Percentiles rank a stretch among this genome's conserved stretches.
Evolutionary conservation across 1,139 yeast genomes (phyloP).

Genomic region (Hyphopichia khmerensis): DNA sequence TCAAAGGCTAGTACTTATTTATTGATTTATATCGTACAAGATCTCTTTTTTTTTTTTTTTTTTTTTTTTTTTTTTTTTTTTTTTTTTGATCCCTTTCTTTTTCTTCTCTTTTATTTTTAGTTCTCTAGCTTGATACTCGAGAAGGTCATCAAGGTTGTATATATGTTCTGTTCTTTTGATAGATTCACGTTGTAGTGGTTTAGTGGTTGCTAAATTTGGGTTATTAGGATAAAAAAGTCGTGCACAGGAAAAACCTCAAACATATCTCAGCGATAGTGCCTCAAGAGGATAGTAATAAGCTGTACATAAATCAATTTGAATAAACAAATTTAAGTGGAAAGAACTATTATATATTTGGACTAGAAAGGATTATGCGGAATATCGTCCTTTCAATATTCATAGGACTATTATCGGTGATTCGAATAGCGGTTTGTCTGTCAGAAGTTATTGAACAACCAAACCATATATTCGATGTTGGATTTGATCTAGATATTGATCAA

Average conservation of each 20-base stretch:
- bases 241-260: too few relatives aligned
- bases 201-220: neutral
- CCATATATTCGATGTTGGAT: constrained; percentile 8
- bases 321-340: too few relatives aligned
- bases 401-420: neutral
- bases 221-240: too few relatives aligned
- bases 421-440: neutral
- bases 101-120: neutral
- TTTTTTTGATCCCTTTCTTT: neutral
- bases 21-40: neutral
- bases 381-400: neutral
- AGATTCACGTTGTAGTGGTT: too few relatives aligned
- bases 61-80: too few relatives aligned
- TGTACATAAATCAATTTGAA: too few relatives aligned
- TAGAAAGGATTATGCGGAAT: neutral
- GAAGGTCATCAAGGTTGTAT: too few relatives aligned
- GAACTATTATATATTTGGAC: too few relatives aligned
- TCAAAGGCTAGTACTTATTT: constrained; percentile 10
- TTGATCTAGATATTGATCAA: constrained; percentile 12
- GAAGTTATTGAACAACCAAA: neutral
- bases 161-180: too few relatives aligned
- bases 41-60: neutral
- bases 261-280: too few relatives aligned
- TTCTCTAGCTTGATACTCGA: too few relatives aligned
- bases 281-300: too few relatives aligned